These are phyloP conservation scores for Dipodascus albidus DNA, from an alignment of 805 yeast species.

Conservation along the genomic window DNA sequence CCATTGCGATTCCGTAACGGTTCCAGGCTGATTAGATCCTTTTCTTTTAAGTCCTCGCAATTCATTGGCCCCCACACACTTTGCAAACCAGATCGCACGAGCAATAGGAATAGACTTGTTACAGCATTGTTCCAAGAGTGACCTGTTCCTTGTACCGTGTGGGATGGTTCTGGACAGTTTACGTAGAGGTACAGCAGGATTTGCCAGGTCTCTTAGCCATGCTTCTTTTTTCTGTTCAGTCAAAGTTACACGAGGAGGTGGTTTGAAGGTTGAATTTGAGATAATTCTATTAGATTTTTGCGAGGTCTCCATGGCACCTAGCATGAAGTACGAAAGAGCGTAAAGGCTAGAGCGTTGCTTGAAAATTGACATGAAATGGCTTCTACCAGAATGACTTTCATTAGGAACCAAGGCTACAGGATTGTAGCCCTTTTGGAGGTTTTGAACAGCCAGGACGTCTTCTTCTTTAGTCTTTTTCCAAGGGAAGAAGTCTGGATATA, in stretches of 20 bases:
- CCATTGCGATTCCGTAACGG: conserved; percentile 44
- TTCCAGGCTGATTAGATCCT: conserved; percentile 18
- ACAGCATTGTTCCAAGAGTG: conserved; percentile 63
- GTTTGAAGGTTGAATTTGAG: conserved; percentile 47
- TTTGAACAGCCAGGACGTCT: conserved; percentile 39
- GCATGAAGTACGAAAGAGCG: conserved; percentile 37
- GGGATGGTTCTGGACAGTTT: conserved; percentile 72
- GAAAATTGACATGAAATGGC: conserved; percentile 33
- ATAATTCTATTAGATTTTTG: conserved; percentile 34
- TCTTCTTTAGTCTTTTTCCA: conserved; percentile 52
- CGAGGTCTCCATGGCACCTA: conserved; percentile 38
- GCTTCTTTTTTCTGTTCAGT: conserved; percentile 77
- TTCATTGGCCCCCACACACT: conserved; percentile 78
- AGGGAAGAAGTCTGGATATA: conserved; percentile 60
- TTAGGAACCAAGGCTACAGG: conserved; percentile 51
- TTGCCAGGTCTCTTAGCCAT: conserved; percentile 77
- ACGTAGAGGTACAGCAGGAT: conserved; percentile 51
- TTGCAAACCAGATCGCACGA: conserved; percentile 87
- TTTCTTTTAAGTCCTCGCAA: conserved; percentile 46
- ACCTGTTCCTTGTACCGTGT: conserved; percentile 73
- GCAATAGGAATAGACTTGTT: conserved; percentile 55
- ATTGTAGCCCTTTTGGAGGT: conserved; percentile 59
- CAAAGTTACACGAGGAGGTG: conserved; percentile 82
- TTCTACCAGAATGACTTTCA: conserved; percentile 63
- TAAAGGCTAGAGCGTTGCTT: conserved; percentile 33